A percentile compares a stretch with the other conserved stretches of the same genome.
Evolutionary conservation across 257 asterid genomes (phyloP).

Genomic region (Paraleonurus japonicus): DNA sequence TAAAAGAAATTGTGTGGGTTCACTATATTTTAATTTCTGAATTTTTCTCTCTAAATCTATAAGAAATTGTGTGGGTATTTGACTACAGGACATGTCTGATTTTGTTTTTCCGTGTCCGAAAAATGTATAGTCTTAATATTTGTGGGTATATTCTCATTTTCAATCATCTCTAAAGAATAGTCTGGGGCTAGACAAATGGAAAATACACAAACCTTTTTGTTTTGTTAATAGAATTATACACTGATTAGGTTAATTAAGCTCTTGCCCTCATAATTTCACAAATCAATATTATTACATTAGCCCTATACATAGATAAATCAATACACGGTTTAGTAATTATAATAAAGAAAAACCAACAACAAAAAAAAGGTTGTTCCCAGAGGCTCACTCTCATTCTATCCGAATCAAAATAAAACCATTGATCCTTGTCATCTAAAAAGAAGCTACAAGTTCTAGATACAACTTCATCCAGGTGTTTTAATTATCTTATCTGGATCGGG

Average conservation of each 20-base stretch:
- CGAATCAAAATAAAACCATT: not conserved
- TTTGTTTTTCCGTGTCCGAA: no score
- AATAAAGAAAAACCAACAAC: not conserved
- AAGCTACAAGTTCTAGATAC: not conserved
- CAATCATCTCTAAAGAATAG: no score
- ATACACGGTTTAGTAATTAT: constrained; percentile 15
- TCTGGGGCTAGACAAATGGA: not conserved
- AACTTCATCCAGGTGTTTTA: not conserved
- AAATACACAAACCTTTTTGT: not conserved
- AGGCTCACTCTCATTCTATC: not conserved
- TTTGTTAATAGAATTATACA: not conserved
- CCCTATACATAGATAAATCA: constrained; percentile 19
- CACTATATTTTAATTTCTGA: not conserved
- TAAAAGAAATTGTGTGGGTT: not conserved
- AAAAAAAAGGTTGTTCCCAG: not conserved
- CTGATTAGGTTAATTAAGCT: not conserved
- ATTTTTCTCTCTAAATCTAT: no score
- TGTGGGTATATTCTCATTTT: not conserved
- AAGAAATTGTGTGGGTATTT: not conserved
- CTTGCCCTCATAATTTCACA: not conserved
- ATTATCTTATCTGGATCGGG: not conserved
- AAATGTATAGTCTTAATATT: not conserved
- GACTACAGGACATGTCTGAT: no score
- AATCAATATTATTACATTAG: not conserved
- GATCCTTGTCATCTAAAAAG: not conserved